These are phyloP conservation scores for Quercus berberidifolia DNA, from an alignment of 306 rosid genomes.

Conservation along the genomic window DNA sequence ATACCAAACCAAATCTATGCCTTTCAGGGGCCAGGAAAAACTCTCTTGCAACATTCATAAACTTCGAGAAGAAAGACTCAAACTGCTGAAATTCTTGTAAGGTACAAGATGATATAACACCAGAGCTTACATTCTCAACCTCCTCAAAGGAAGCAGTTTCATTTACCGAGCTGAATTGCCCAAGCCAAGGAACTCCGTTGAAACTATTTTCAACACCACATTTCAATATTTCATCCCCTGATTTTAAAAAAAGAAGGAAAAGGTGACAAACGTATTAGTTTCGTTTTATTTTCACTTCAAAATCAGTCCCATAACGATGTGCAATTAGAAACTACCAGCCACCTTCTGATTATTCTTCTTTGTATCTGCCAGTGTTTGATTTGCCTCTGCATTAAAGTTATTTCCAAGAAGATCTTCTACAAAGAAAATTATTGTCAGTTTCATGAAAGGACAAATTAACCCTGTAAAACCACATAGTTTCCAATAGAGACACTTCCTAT, in stretches of 20 bases:
- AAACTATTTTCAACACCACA: conserved; percentile 43
- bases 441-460: background rate
- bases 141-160: conserved; percentile 31
- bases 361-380: conserved; percentile 26
- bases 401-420: conserved; percentile 46
- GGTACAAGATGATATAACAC: conserved; percentile 44
- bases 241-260: conserved; percentile 7
- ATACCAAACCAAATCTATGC: conserved; percentile 69
- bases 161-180: conserved; percentile 48
- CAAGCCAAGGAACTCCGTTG: conserved; percentile 55
- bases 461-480: background rate
- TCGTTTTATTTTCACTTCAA: conserved; percentile 13
- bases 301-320: conserved; percentile 23
- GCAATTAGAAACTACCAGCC: conserved; percentile 66
- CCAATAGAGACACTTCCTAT: background rate
- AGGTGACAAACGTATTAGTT: conserved; percentile 22
- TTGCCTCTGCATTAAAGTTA: conserved; percentile 29
- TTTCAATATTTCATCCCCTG: conserved; percentile 51
- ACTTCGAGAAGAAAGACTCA: conserved; percentile 63
- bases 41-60: conserved; percentile 67
- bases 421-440: conserved; percentile 7
- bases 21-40: conserved; percentile 66
- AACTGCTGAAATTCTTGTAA: conserved; percentile 58
- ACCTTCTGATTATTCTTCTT: conserved; percentile 75
- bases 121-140: conserved; percentile 26